phyloP scores from a whole-genome alignment of 306 rosid genomes.

The Dryas drummondii region DNA sequence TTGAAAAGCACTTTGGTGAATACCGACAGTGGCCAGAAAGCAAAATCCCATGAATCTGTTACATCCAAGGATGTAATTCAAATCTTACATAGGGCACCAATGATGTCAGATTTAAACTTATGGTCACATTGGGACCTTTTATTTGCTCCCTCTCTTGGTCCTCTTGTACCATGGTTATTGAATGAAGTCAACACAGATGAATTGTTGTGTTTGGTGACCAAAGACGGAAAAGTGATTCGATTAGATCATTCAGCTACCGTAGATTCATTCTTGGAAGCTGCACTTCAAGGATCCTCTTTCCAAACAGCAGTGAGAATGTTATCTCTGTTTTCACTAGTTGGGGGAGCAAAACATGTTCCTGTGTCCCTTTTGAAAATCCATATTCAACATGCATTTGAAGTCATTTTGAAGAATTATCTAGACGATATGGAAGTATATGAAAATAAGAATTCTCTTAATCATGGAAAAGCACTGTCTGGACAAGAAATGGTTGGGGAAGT shows the following conservation, averaged over 20 bases:
- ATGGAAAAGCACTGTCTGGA: constrained; percentile 37
- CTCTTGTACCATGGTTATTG: constrained; percentile 73
- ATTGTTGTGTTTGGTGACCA: constrained; percentile 75
- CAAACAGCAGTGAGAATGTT: constrained; percentile 69
- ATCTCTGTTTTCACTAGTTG: constrained; percentile 62
- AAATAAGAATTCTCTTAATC: constrained; percentile 33
- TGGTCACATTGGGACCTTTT: constrained; percentile 93
- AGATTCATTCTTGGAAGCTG: constrained; percentile 83
- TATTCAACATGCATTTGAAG: constrained; percentile 68
- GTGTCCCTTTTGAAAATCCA: constrained; percentile 77
- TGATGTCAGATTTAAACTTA: constrained; percentile 74
- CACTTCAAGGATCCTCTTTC: constrained; percentile 72
- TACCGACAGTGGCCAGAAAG: constrained; percentile 27
- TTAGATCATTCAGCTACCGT: constrained; percentile 71
- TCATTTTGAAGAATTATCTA: constrained; percentile 50
- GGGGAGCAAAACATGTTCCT: constrained; percentile 73
- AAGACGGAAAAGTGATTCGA: constrained; percentile 72
- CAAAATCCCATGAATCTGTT: constrained; percentile 33
- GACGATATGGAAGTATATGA: constrained; percentile 42
- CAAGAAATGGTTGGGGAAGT: constrained; percentile 23
- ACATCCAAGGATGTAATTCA: constrained; percentile 61
- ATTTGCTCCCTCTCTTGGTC: constrained; percentile 88
- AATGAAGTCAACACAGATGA: constrained; percentile 62
- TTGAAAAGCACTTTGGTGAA: constrained; percentile 33
- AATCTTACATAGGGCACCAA: constrained; percentile 66